These are phyloP conservation scores for Bassia scoparia DNA, from an alignment of 148 eudicot species.

Conservation along the genomic window DNA sequence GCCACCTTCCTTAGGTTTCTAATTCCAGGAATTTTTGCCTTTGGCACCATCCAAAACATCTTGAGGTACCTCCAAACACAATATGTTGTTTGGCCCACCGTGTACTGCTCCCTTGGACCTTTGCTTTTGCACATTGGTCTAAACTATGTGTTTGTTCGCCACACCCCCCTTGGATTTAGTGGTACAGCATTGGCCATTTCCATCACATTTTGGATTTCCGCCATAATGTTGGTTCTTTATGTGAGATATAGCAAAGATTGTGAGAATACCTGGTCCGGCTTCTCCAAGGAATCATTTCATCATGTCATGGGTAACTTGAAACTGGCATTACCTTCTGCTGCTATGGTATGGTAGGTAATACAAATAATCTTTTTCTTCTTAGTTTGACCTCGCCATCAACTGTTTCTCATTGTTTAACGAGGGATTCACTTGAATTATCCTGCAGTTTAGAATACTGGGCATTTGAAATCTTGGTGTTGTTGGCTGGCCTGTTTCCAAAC, in stretches of 20 bases:
- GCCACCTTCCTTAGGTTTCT: conserved; percentile 53
- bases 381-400: background rate
- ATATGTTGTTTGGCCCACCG: conserved; percentile 49
- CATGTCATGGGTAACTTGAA: conserved; percentile 40
- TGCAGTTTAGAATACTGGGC: conserved; percentile 85
- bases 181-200: conserved; percentile 72
- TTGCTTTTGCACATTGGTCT: conserved; percentile 41
- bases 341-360: conserved; percentile 66
- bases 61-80: conserved; percentile 77
- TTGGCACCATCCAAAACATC: conserved; percentile 51
- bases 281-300: conserved; percentile 40
- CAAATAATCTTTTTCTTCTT: background rate
- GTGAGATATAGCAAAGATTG: conserved; percentile 36
- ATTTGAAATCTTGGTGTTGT: no score
- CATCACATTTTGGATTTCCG: conserved; percentile 56
- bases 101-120: conserved; percentile 46
- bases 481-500: no score
- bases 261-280: conserved; percentile 52
- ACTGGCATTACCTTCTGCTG: conserved; percentile 71
- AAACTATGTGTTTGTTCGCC: conserved; percentile 37
- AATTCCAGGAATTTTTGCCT: conserved; percentile 63
- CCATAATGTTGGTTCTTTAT: conserved; percentile 37
- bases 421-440: background rate
- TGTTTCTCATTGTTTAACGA: no score
- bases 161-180: conserved; percentile 39